A percentile compares a stretch with the other conserved stretches of the same genome.
Evolutionary conservation across 2,329 filamentous ascomycete species (phyloP).

Genomic region (Blastomyces silverae): DNA sequence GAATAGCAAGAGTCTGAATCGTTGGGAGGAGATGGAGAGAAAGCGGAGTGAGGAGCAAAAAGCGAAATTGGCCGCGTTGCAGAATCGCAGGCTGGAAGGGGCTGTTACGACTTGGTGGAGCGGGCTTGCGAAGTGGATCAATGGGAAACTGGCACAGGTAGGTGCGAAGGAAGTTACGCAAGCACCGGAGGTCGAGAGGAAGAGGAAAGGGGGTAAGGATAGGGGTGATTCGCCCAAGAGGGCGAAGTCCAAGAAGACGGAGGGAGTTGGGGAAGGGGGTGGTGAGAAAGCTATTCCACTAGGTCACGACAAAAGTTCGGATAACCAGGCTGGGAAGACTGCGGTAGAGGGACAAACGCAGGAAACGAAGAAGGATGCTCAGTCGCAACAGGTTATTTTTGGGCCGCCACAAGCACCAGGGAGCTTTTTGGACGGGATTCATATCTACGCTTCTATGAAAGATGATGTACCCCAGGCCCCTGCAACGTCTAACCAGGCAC

Average conservation of each 20-base stretch:
- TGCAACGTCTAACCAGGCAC: not conserved
- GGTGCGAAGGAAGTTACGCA: slow-evolving; percentile 53
- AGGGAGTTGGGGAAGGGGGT: not conserved
- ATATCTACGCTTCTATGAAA: slow-evolving; percentile 25
- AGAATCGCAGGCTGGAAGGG: slow-evolving; percentile 77
- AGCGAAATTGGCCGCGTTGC: slow-evolving; percentile 76
- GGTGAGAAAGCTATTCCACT: not conserved
- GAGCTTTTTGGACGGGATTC: slow-evolving; percentile 25
- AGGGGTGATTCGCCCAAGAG: slow-evolving; percentile 6
- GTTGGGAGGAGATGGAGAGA: slow-evolving; percentile 91
- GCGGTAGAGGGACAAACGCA: not conserved
- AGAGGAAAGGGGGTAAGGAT: slow-evolving; percentile 41
- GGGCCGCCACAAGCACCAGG: slow-evolving; percentile 12
- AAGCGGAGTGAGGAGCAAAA: slow-evolving; percentile 75
- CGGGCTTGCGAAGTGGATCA: slow-evolving; percentile 74
- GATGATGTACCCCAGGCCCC: slow-evolving; percentile 12
- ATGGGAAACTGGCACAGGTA: slow-evolving; percentile 64
- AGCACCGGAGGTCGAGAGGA: slow-evolving; percentile 41
- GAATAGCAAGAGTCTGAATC: slow-evolving; percentile 83
- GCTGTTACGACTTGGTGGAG: slow-evolving; percentile 92
- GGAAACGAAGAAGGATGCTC: not conserved
- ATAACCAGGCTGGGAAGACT: not conserved
- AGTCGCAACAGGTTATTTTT: slow-evolving; percentile 7
- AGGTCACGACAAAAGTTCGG: not conserved
- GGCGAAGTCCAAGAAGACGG: slow-evolving; percentile 5